Conservation (phyloP, 805 yeast species). For the Wickerhamomyces kurtzmanii region DNA sequence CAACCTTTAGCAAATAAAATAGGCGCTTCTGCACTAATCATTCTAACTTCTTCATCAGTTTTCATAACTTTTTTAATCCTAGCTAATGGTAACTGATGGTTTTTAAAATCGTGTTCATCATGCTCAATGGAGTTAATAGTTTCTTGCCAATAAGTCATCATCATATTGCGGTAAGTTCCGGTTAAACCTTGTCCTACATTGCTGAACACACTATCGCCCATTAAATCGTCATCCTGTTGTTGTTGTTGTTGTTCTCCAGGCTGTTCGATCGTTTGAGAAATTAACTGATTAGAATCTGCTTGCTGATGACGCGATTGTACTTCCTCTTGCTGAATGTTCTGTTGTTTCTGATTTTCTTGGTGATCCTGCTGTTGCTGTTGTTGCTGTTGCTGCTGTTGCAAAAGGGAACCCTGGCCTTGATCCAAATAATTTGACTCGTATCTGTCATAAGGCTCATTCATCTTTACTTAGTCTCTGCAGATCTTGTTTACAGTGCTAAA, state of each 20-base stretch:
- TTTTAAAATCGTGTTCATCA: conserved; percentile 82
- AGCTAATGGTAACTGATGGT: conserved; percentile 91
- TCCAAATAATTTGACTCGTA: no score
- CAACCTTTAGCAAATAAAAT: conserved; percentile 96
- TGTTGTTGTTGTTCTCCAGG: conserved; percentile 8
- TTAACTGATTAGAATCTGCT: neutral
- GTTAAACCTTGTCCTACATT: conserved; percentile 90
- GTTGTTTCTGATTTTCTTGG: conserved; percentile 1
- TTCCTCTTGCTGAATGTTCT: conserved; percentile 2
- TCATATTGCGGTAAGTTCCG: conserved; percentile 74
- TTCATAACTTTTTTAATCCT: conserved; percentile 97
- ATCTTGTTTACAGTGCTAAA: no score
- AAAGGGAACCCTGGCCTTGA: no score
- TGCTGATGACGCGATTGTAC: conserved; percentile 5
- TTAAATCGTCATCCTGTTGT: conserved; percentile 23
- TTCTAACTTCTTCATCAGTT: conserved; percentile 92
- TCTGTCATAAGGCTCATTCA: no score
- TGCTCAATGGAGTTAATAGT: conserved; percentile 84
- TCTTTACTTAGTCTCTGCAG: no score
- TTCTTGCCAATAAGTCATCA: conserved; percentile 98
- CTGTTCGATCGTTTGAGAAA: neutral
- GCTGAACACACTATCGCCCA: conserved; percentile 58
- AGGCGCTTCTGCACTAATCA: conserved; percentile 99
- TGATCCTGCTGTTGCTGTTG: conserved; percentile 6
- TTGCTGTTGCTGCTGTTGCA: conserved; percentile 3